Conservation (phyloP, 257 asterid genomes). For the Nicotiana knightiana region DNA sequence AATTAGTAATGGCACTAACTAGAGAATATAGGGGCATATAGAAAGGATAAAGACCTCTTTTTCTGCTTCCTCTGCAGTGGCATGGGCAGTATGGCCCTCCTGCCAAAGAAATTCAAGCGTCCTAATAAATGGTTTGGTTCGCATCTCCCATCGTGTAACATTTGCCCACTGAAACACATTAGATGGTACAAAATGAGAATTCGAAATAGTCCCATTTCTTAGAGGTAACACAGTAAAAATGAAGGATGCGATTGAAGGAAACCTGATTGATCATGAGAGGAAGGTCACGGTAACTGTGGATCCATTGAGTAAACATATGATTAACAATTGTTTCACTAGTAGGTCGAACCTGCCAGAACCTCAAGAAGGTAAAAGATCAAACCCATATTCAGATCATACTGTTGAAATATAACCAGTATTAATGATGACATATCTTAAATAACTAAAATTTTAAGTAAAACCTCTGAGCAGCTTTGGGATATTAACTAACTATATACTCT, state of each 20-base stretch:
- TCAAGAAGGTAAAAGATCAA: constrained; percentile 66
- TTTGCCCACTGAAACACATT: constrained; percentile 78
- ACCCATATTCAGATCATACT: constrained; percentile 40
- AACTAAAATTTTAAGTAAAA: neutral
- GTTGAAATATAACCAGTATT: constrained; percentile 16
- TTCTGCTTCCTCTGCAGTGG: constrained; percentile 89
- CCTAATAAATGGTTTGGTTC: constrained; percentile 90
- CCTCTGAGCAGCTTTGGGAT: neutral
- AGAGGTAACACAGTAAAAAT: neutral
- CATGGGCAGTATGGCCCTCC: constrained; percentile 99
- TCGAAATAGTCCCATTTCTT: neutral
- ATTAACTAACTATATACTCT: neutral
- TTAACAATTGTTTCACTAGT: constrained; percentile 99
- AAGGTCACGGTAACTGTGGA: constrained; percentile 97
- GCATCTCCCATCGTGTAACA: constrained; percentile 99
- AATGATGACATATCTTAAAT: neutral
- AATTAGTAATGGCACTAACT: constrained; percentile 8
- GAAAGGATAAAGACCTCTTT: constrained; percentile 53
- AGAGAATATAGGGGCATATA: neutral
- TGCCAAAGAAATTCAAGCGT: constrained; percentile 98
- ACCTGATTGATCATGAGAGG: constrained; percentile 99
- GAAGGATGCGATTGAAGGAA: constrained; percentile 9
- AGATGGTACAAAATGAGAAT: constrained; percentile 8
- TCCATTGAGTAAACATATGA: constrained; percentile 99
- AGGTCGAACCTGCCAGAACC: constrained; percentile 99